phyloP scores from a whole-genome alignment of 108 stramenopile species.

The Bacterosira constricta region DNA sequence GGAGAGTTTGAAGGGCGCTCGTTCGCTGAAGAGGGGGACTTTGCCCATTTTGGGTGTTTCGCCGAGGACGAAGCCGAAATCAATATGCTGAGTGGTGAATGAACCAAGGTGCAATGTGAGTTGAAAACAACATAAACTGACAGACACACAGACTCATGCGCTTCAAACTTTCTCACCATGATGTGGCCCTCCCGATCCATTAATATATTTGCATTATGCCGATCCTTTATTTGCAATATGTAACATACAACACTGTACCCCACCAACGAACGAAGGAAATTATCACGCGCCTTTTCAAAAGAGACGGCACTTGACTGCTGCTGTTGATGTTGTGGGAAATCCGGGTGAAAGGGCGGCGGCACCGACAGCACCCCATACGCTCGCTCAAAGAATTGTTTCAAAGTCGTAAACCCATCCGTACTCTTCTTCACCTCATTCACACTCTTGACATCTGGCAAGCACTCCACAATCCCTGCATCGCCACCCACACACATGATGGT shows the following conservation, averaged over 20 bases:
- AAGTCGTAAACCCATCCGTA: conserved; percentile 74
- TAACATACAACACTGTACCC: conserved; percentile 95
- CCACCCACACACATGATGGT: conserved; percentile 91
- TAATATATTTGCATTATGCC: conserved; percentile 98
- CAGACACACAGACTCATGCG: no score
- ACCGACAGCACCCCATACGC: conserved; percentile 73
- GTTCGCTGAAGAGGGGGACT: conserved; percentile 87
- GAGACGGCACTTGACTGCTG: conserved; percentile 24
- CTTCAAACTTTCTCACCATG: no score
- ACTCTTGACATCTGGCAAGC: conserved; percentile 83
- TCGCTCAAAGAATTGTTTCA: conserved; percentile 78
- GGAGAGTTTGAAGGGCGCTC: conserved; percentile 94
- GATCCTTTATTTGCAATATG: conserved; percentile 95
- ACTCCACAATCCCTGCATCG: conserved; percentile 86
- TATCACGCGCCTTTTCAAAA: conserved; percentile 86
- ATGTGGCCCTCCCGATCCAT: conserved; percentile 75
- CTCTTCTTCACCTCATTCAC: conserved; percentile 87
- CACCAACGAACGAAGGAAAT: conserved; percentile 87
- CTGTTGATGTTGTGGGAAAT: neutral
- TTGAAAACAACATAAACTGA: no score
- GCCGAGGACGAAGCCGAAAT: conserved; percentile 97
- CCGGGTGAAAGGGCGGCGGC: conserved; percentile 39
- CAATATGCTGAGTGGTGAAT: conserved; percentile 89
- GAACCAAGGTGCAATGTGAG: no score
- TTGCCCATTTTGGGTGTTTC: conserved; percentile 92